phyloP scores from a whole-genome alignment of 352 stramenopile species.

The Pythium coloratum region DNA sequence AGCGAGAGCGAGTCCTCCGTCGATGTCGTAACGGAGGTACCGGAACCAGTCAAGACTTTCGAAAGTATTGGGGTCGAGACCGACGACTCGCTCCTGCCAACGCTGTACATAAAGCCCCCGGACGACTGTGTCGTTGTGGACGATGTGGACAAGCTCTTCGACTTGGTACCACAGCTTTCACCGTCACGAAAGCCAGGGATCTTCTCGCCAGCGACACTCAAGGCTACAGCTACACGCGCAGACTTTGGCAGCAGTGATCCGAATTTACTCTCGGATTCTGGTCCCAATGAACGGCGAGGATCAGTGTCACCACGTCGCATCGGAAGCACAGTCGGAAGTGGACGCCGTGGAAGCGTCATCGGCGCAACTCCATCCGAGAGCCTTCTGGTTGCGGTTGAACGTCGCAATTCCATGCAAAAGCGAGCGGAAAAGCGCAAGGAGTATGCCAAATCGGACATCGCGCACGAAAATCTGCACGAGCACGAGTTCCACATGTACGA shows the following conservation, averaged over 20 bases:
- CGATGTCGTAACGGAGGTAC: conserved; percentile 8
- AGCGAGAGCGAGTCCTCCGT: conserved; percentile 23
- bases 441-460: conserved; percentile 51
- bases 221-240: background rate
- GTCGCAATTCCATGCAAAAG: conserved; percentile 45
- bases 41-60: conserved; percentile 33
- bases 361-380: conserved; percentile 11
- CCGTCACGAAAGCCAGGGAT: conserved; percentile 19
- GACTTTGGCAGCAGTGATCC: background rate
- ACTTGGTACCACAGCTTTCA: background rate
- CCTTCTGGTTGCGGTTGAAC: conserved; percentile 36
- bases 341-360: conserved; percentile 4
- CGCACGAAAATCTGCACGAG: conserved; percentile 60
- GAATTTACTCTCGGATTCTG: background rate
- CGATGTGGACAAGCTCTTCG: conserved; percentile 17
- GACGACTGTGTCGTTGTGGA: conserved; percentile 13
- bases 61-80: conserved; percentile 53
- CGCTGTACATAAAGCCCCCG: background rate
- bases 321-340: background rate
- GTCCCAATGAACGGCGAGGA: background rate
- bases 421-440: conserved; percentile 47
- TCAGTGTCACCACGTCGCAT: background rate
- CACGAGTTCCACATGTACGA: conserved; percentile 68
- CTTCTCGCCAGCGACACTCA: conserved; percentile 11
- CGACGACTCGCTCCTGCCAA: conserved; percentile 26